Evolutionary conservation across 1,284 basidiomycete genomes (phyloP).

Genomic region (Fomitopsis pinicola): DNA sequence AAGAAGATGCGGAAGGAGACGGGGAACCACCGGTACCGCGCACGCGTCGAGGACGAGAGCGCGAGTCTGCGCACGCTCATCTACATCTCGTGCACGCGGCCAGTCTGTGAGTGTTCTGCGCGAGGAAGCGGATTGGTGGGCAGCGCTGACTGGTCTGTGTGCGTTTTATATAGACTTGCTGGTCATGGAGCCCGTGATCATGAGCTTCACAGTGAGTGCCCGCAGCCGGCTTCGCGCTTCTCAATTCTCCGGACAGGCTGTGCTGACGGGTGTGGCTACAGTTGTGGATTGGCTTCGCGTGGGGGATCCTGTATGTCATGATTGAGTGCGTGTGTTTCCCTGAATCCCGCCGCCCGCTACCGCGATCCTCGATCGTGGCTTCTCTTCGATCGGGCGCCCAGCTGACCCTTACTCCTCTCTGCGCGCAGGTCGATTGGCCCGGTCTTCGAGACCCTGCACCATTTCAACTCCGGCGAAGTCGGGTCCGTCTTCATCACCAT

Average conservation of each 20-base stretch:
- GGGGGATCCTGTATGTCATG: constrained; percentile 74
- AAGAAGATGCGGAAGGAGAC: constrained; percentile 57
- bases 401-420: background rate
- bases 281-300: constrained; percentile 75
- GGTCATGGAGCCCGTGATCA: constrained; percentile 73
- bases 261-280: constrained; percentile 20
- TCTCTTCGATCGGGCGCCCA: background rate
- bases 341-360: background rate
- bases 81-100: constrained; percentile 63
- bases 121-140: background rate
- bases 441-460: constrained; percentile 58
- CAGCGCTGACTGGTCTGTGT: background rate
- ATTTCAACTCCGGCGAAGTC: constrained; percentile 60
- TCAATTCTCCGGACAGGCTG: background rate
- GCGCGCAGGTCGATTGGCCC: constrained; percentile 51
- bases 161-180: constrained; percentile 44
- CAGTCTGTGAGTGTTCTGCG: constrained; percentile 46
- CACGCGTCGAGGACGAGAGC: constrained; percentile 61
- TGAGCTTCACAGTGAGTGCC: constrained; percentile 60
- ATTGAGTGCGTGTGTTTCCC: constrained; percentile 45
- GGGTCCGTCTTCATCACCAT: constrained; percentile 61
- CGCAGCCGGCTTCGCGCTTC: background rate
- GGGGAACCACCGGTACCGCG: constrained; percentile 55
- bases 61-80: constrained; percentile 52
- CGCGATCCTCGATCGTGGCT: background rate